These are phyloP conservation scores for Aspergillus baeticus DNA, from an alignment of 495 filamentous ascomycete species.

Conservation along the genomic window DNA sequence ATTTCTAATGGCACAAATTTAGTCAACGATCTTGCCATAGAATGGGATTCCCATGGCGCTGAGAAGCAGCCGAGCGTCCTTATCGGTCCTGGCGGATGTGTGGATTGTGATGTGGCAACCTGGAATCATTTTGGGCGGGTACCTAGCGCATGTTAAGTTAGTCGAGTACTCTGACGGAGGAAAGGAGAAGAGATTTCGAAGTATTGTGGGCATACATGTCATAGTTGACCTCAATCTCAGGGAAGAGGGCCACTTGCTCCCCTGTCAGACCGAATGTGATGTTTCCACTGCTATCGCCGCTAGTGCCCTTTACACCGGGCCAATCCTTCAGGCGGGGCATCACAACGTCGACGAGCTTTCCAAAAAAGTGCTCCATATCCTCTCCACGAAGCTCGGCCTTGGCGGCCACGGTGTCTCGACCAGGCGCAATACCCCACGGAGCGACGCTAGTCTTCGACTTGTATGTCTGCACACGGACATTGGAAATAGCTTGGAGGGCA, in stretches of 20 bases:
- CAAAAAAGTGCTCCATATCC: constrained; percentile 83
- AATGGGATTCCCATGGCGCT: constrained; percentile 80
- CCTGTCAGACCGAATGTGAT: constrained; percentile 73
- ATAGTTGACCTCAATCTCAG: constrained; percentile 90
- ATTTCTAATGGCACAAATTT: constrained; percentile 5
- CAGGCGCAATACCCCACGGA: constrained; percentile 60
- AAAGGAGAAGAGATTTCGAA: not conserved
- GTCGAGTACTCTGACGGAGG: not conserved
- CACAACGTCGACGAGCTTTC: constrained; percentile 82
- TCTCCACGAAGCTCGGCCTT: constrained; percentile 73
- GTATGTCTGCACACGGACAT: constrained; percentile 68
- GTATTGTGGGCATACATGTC: constrained; percentile 76
- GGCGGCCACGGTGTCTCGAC: constrained; percentile 52
- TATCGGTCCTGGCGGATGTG: constrained; percentile 84
- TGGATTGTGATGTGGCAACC: constrained; percentile 84
- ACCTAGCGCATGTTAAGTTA: constrained; percentile 39
- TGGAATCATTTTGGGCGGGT: constrained; percentile 90
- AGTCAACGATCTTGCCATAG: constrained; percentile 66
- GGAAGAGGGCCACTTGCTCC: constrained; percentile 76
- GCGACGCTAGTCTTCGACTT: constrained; percentile 63
- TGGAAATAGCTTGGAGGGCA: constrained; percentile 80
- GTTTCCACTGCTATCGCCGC: constrained; percentile 85
- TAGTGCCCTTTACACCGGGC: constrained; percentile 70
- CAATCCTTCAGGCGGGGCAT: constrained; percentile 95
- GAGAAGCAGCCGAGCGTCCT: constrained; percentile 84